Evolutionary conservation across 129 eudicot species (phyloP), one percentile per base, ranked within the genome.

Genomic region (Scalesia atractyloides): DNA sequence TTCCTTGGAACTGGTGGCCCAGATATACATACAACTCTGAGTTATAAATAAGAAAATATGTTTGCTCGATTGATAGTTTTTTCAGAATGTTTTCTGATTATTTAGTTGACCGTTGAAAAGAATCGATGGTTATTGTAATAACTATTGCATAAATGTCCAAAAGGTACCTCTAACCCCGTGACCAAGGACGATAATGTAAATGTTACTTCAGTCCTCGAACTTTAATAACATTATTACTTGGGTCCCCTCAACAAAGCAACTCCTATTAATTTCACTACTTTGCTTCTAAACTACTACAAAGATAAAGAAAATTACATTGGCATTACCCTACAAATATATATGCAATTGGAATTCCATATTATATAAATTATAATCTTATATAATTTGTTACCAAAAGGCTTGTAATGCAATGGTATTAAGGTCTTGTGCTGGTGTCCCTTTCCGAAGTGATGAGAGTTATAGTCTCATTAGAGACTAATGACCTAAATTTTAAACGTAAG

Each of bases 201-300:
- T 77, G 72, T 64, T 53, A 77, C 64, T 70, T 70, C 72, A 77
- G 82, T 70, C 76, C 62, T 77, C 59, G 11, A 77, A 61, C 81
- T 69, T 70, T 48, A 70, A 62, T 60, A 72, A 26, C 72, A 48
- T 77, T 70, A 24, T 60, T 76, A 62, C 50, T 77, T 61, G 76
- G 72, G 76, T 57, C 82, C 82, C 70, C 30, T 77, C 56, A 24
- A 50, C 72, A 62, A 69, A 70, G 47, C 62, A 37, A 77, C 76
- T 62, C 50, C 43, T 50, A 50, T 63, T 39, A 77, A 77, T 22
- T n/a, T 61, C 39, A 33, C 48, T 50, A 41, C 82, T 77, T 69
- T 69, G 75, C 81, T 69, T 77, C 62, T 57, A 33, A 59, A 69
- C 47, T 61, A 69, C 57, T 36, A 33, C 26, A 52, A 61, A 5